Conservation (phyloP, 495 filamentous ascomycete species). For the Emericellopsis terricola region DNA sequence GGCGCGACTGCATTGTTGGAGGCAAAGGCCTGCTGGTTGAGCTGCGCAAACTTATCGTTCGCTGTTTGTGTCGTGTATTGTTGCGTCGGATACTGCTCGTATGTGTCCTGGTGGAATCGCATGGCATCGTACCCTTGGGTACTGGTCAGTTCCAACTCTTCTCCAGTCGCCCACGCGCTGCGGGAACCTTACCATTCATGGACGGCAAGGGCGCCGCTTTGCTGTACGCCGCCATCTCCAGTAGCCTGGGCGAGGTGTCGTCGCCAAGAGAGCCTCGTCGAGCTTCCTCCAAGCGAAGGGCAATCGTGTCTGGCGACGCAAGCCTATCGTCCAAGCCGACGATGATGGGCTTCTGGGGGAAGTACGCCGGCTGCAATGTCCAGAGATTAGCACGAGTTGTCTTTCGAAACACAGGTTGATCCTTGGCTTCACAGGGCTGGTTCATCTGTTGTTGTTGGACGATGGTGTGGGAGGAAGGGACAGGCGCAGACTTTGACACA, state of each 20-base stretch:
- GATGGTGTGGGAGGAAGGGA: too few species aligned
- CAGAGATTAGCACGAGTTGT: too few species aligned
- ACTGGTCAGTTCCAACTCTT: conserved; percentile 4
- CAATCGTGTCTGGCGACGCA: conserved; percentile 12
- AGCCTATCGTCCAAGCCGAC: conserved; percentile 13
- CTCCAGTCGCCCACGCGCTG: too few species aligned
- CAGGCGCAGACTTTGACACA: too few species aligned
- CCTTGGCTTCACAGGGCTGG: too few species aligned
- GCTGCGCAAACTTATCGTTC: conserved; percentile 26
- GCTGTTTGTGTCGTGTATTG: conserved; percentile 16
- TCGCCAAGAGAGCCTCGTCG: conserved; percentile 24
- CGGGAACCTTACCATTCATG: conserved; percentile 17
- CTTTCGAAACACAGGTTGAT: too few species aligned
- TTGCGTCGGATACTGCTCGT: conserved; percentile 22
- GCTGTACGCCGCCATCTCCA: conserved; percentile 36
- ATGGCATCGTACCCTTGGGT: conserved; percentile 27
- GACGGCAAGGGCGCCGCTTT: conserved; percentile 24
- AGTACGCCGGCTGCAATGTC: conserved; percentile 8
- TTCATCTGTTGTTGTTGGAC: too few species aligned
- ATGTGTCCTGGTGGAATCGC: conserved; percentile 25
- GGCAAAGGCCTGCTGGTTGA: conserved; percentile 35
- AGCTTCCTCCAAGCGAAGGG: conserved; percentile 14
- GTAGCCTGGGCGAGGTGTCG: conserved; percentile 16
- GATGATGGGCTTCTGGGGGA: conserved; percentile 11
- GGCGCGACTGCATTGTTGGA: conserved; percentile 16